These are phyloP conservation scores for Strobilomyces dryophilus DNA, from an alignment of 768 basidiomycete genomes.

Conservation along the genomic window DNA sequence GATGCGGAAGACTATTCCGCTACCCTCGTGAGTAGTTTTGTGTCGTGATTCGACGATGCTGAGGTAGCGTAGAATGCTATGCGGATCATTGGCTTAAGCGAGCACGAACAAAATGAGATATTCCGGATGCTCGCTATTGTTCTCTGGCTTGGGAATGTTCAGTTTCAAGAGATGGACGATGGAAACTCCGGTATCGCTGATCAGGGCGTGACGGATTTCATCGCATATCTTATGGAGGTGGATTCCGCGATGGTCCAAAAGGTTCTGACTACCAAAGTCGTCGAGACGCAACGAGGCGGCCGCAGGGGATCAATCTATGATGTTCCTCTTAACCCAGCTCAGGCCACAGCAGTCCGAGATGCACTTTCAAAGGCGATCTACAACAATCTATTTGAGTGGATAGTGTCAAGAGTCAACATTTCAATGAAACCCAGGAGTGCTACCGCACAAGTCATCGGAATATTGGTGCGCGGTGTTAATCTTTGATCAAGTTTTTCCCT, in stretches of 20 bases:
- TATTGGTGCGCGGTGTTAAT: constrained; percentile 53
- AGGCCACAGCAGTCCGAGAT: constrained; percentile 85
- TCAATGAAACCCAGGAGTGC: constrained; percentile 88
- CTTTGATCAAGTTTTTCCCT: background rate
- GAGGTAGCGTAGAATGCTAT: constrained; percentile 69
- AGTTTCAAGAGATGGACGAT: constrained; percentile 83
- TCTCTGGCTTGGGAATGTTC: constrained; percentile 95
- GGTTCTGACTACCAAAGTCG: constrained; percentile 74
- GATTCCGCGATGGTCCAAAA: constrained; percentile 80
- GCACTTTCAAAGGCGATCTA: constrained; percentile 95
- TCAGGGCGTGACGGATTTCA: constrained; percentile 87
- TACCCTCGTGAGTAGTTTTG: constrained; percentile 62
- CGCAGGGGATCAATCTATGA: constrained; percentile 95
- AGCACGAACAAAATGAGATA: constrained; percentile 85
- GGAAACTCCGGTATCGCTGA: constrained; percentile 83
- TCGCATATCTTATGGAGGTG: constrained; percentile 90
- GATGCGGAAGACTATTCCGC: constrained; percentile 85
- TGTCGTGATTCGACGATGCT: constrained; percentile 1
- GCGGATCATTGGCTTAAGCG: constrained; percentile 84
- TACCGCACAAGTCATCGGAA: constrained; percentile 83
- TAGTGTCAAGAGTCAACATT: constrained; percentile 90
- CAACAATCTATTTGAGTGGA: constrained; percentile 99
- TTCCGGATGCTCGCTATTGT: constrained; percentile 89
- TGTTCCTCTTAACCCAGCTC: constrained; percentile 89
- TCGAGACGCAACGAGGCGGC: constrained; percentile 93